Conservation (phyloP, 495 filamentous ascomycete genomes). For the Podospora bellae-mahoneyi region DNA sequence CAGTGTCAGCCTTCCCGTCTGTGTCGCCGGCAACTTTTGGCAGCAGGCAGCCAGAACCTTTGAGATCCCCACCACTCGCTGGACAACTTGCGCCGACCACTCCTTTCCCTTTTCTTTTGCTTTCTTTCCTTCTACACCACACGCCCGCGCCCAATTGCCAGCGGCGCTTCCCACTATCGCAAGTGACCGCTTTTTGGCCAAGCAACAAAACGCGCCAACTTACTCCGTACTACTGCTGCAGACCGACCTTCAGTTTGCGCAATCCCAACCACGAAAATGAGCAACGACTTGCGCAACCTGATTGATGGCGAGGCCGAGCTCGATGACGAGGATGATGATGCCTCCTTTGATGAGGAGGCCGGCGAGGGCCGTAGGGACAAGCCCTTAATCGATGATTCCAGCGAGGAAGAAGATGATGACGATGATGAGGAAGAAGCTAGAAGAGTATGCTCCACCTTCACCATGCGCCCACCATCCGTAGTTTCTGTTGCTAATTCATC, state of each 20-base stretch:
- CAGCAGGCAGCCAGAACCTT: slow-evolving; percentile 2
- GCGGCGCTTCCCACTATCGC: neutral
- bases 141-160: neutral
- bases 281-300: slow-evolving; percentile 62
- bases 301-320: slow-evolving; percentile 81
- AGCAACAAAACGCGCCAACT: neutral
- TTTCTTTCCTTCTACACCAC: slow-evolving; percentile 2
- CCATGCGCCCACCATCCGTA: neutral
- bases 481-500: neutral
- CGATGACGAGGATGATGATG: slow-evolving; percentile 88
- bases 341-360: slow-evolving; percentile 78
- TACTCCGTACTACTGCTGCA: neutral
- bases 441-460: slow-evolving; percentile 36
- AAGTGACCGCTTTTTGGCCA: neutral
- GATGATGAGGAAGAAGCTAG: slow-evolving; percentile 80
- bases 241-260: slow-evolving; percentile 3
- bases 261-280: slow-evolving; percentile 52
- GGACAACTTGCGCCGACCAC: slow-evolving; percentile 3
- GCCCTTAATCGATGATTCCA: slow-evolving; percentile 67
- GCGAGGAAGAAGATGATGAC: slow-evolving; percentile 94
- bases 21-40: slow-evolving; percentile 1
- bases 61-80: slow-evolving; percentile 1
- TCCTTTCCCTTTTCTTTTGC: slow-evolving; percentile 6
- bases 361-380: slow-evolving; percentile 52
- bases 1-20: neutral